Evolutionary conservation across 805 yeast species (phyloP).

Genomic region (Nakazawaea wyomingensis): DNA sequence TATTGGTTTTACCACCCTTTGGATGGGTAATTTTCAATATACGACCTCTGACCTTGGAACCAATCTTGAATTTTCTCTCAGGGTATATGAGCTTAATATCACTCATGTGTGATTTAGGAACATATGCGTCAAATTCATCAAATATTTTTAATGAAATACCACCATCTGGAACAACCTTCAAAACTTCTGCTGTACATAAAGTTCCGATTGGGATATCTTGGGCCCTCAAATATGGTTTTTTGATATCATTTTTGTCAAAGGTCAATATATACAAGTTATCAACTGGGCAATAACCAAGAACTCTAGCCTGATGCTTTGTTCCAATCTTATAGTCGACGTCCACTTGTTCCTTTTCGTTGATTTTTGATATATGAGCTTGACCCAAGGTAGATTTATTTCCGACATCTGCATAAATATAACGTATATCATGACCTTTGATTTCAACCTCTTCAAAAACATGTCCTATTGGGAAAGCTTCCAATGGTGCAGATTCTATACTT

Average conservation of each 20-base stretch:
- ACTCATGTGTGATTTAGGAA: constrained; percentile 70
- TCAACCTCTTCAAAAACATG: constrained; percentile 54
- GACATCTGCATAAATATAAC: constrained; percentile 51
- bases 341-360: constrained; percentile 42
- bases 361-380: constrained; percentile 72
- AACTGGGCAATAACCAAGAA: constrained; percentile 59
- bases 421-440: constrained; percentile 54
- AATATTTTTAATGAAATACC: constrained; percentile 69
- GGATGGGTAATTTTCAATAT: constrained; percentile 45
- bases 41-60: constrained; percentile 74
- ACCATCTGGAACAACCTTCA: constrained; percentile 49
- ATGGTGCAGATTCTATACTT: constrained; percentile 29
- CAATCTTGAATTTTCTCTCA: constrained; percentile 86
- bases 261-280: constrained; percentile 69
- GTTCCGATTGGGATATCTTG: constrained; percentile 78
- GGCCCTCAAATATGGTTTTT: constrained; percentile 59
- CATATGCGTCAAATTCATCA: constrained; percentile 68
- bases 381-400: constrained; percentile 54
- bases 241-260: constrained; percentile 58
- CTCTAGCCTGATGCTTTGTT: constrained; percentile 69
- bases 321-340: constrained; percentile 54
- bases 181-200: constrained; percentile 48
- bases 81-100: constrained; percentile 84
- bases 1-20: constrained; percentile 37
- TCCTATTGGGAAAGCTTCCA: constrained; percentile 78